Evolutionary conservation across 2,329 filamentous ascomycete species (phyloP).

Genomic region (Zopfia rhizophila): DNA sequence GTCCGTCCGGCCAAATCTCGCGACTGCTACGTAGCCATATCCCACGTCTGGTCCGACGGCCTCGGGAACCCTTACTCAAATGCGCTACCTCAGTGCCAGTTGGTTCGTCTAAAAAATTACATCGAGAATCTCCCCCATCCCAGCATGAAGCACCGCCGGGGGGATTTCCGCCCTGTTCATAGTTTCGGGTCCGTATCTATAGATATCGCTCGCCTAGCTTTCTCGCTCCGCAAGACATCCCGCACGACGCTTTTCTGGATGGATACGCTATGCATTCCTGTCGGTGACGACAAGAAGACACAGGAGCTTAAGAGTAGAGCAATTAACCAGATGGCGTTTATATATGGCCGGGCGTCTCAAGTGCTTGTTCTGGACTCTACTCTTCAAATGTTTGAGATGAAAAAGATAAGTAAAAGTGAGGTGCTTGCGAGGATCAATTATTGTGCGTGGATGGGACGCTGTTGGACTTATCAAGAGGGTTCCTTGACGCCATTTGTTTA

Average conservation of each 20-base stretch:
- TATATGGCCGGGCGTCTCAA: conserved; percentile 21
- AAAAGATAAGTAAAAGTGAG: conserved; percentile 1
- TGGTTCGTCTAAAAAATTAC: neutral
- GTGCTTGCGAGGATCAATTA: conserved; percentile 16
- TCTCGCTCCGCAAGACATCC: neutral
- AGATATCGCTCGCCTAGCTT: conserved; percentile 7
- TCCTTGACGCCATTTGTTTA: conserved; percentile 10
- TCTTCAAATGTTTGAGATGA: neutral
- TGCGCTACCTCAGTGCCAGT: conserved; percentile 20
- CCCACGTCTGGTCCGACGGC: conserved; percentile 28
- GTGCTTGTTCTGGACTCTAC: conserved; percentile 24
- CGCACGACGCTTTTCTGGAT: conserved; percentile 22
- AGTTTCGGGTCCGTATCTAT: conserved; percentile 9
- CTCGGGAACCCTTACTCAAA: conserved; percentile 23
- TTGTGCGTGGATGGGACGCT: conserved; percentile 23
- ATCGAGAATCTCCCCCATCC: conserved; percentile 6
- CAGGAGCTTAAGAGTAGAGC: conserved; percentile 7
- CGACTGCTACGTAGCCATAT: conserved; percentile 18
- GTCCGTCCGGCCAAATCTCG: conserved; percentile 1
- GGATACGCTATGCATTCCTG: conserved; percentile 32
- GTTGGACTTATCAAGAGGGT: conserved; percentile 29
- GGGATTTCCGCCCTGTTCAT: conserved; percentile 2
- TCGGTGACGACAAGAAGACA: conserved; percentile 4
- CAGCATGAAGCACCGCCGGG: neutral
- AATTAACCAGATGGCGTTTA: conserved; percentile 24